A percentile compares a stretch with the other conserved stretches of the same genome.
These are phyloP conservation scores for Arthroderma sp. DNA, from an alignment of 2,329 filamentous ascomycete species.

Conservation along the genomic window DNA sequence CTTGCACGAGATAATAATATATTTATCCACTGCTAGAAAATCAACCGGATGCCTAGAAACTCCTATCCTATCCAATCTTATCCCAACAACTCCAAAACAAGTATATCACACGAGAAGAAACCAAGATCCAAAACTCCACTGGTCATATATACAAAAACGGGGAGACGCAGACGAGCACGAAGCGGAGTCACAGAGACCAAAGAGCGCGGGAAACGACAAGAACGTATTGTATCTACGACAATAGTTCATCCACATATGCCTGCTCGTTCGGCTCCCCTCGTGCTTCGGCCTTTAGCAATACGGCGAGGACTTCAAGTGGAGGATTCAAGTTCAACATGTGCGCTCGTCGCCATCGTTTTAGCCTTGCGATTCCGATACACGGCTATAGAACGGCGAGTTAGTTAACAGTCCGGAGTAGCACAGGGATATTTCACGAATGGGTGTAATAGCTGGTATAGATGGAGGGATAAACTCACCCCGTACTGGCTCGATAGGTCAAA, in stretches of 20 bases:
- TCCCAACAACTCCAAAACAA: too few species aligned
- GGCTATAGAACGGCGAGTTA: slow-evolving; percentile 42
- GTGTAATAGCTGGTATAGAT: not conserved
- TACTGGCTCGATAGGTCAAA: slow-evolving; percentile 89
- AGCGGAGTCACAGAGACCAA: too few species aligned
- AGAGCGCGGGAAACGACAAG: too few species aligned
- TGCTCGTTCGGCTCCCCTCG: slow-evolving; percentile 38
- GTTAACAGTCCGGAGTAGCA: not conserved
- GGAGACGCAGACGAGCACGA: too few species aligned
- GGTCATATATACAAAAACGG: too few species aligned
- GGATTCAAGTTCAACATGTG: slow-evolving; percentile 71
- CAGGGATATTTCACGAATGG: not conserved
- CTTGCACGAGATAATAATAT: too few species aligned
- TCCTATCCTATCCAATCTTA: too few species aligned
- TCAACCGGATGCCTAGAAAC: too few species aligned
- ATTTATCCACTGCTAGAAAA: too few species aligned
- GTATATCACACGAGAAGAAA: too few species aligned
- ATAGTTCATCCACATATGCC: slow-evolving; percentile 59
- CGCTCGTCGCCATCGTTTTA: slow-evolving; percentile 80
- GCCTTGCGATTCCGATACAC: slow-evolving; percentile 68
- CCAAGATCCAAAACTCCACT: too few species aligned
- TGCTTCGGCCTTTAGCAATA: slow-evolving; percentile 60
- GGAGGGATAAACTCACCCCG: slow-evolving; percentile 52
- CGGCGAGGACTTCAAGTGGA: slow-evolving; percentile 78
- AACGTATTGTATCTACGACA: slow-evolving; percentile 5